These are phyloP conservation scores for Pseudopyricularia javanii DNA, from an alignment of 2,329 filamentous ascomycete species.

Conservation along the genomic window DNA sequence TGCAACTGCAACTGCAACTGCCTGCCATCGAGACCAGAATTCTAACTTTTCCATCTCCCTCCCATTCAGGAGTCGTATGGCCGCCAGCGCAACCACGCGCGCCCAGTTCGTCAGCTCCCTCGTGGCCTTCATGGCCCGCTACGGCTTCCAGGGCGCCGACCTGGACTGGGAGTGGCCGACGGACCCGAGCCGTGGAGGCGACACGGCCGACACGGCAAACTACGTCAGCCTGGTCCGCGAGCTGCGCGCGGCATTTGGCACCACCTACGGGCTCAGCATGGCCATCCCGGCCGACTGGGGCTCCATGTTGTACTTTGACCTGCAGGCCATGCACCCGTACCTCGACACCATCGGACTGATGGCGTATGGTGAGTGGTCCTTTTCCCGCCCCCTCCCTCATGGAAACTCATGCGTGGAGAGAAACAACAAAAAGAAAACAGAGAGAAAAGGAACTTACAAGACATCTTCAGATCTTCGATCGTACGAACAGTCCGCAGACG, in stretches of 20 bases:
- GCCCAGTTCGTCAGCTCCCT: conserved; percentile 23
- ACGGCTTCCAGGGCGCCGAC: conserved; percentile 28
- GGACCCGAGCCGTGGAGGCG: conserved; percentile 20
- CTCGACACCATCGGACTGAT: conserved; percentile 26
- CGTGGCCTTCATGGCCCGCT: conserved; percentile 17
- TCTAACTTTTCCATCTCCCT: not conserved
- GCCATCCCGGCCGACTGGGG: conserved; percentile 23
- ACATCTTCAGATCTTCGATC: not conserved
- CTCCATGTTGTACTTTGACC: conserved; percentile 24
- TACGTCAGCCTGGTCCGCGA: conserved; percentile 20
- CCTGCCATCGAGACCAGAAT: not conserved
- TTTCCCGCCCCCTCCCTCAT: too few species aligned
- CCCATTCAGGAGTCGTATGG: conserved; percentile 13
- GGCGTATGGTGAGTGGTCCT: conserved; percentile 14
- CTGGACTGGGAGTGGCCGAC: conserved; percentile 34
- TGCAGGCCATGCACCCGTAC: conserved; percentile 20
- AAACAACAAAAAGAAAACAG: too few species aligned
- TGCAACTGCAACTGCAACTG: too few species aligned
- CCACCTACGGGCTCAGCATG: conserved; percentile 25
- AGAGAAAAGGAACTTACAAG: not conserved
- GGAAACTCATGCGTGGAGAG: too few species aligned
- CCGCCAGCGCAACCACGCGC: conserved; percentile 11
- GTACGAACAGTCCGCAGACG: conserved; percentile 14
- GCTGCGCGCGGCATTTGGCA: conserved; percentile 20
- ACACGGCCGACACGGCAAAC: conserved; percentile 21